phyloP scores from a whole-genome alignment of 345 rosid genomes.

The Eucalyptus regnans region DNA sequence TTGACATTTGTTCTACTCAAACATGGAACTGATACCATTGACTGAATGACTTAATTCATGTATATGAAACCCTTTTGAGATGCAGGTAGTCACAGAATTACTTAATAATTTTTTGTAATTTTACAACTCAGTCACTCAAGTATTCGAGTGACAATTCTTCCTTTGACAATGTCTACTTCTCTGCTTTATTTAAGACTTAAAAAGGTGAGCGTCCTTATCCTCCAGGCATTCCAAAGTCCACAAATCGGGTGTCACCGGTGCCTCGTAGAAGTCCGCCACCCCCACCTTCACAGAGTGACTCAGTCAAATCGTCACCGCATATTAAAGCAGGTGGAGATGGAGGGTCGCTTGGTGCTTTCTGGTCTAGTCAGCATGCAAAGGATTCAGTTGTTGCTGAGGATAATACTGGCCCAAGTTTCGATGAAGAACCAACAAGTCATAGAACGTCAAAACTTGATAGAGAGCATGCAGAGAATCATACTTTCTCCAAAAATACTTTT shows the following conservation, averaged over 20 bases:
- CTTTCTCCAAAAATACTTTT: constrained; percentile 20
- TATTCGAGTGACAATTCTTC: neutral
- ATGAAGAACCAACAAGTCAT: constrained; percentile 43
- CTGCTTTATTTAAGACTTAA: neutral
- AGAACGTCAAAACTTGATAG: constrained; percentile 28
- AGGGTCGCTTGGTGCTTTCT: constrained; percentile 84
- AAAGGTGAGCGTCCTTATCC: neutral
- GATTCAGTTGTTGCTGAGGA: constrained; percentile 42
- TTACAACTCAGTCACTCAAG: neutral
- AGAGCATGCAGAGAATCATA: constrained; percentile 22
- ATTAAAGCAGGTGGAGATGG: constrained; percentile 33
- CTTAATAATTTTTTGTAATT: neutral
- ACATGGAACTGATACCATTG: neutral
- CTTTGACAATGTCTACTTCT: neutral
- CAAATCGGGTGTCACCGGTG: constrained; percentile 45
- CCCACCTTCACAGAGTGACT: constrained; percentile 34
- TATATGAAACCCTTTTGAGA: neutral
- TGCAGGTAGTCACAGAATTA: neutral
- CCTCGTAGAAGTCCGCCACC: constrained; percentile 88
- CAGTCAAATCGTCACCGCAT: constrained; percentile 10
- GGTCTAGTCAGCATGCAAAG: constrained; percentile 81
- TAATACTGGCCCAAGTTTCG: constrained; percentile 37
- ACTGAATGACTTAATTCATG: neutral
- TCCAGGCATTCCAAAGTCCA: constrained; percentile 28
- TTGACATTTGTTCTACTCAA: neutral